Percentiles rank a stretch among this genome's conserved stretches.
phyloP scores from a whole-genome alignment of 768 basidiomycete genomes.

The Auricularia sp. region DNA sequence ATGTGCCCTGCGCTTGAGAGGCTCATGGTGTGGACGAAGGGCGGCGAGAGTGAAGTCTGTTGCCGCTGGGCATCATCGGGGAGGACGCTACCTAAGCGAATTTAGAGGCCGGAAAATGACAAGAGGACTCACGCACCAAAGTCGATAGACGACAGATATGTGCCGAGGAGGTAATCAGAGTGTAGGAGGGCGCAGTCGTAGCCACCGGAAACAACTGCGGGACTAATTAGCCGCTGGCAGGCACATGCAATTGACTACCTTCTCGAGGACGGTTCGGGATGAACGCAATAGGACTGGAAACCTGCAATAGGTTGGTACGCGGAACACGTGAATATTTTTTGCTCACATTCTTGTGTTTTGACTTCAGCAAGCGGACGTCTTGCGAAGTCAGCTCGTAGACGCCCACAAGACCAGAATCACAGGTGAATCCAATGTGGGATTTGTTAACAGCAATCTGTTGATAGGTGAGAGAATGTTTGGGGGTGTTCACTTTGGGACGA shows the following conservation, averaged over 20 bases:
- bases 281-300: constrained; percentile 61
- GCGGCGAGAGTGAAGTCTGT: constrained; percentile 49
- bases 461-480: constrained; percentile 27
- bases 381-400: constrained; percentile 47
- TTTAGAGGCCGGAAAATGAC: not conserved
- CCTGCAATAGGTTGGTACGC: constrained; percentile 29
- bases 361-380: constrained; percentile 45
- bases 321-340: constrained; percentile 13
- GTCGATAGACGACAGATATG: constrained; percentile 45
- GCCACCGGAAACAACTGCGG: constrained; percentile 56
- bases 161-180: constrained; percentile 50
- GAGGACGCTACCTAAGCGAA: constrained; percentile 5
- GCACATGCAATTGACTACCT: constrained; percentile 6
- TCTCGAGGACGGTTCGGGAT: constrained; percentile 63
- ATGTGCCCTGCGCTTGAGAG: constrained; percentile 49
- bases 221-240: not conserved
- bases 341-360: constrained; percentile 48
- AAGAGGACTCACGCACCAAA: constrained; percentile 33
- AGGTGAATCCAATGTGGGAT: constrained; percentile 51
- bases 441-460: constrained; percentile 51
- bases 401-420: constrained; percentile 61
- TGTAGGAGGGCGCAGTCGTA: constrained; percentile 64
- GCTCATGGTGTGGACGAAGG: constrained; percentile 58
- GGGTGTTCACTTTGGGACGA: constrained; percentile 14
- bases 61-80: constrained; percentile 28